Evolutionary conservation across 176 grass and related monocot genomes (phyloP).

Genomic region (Zoysia pacifica): DNA sequence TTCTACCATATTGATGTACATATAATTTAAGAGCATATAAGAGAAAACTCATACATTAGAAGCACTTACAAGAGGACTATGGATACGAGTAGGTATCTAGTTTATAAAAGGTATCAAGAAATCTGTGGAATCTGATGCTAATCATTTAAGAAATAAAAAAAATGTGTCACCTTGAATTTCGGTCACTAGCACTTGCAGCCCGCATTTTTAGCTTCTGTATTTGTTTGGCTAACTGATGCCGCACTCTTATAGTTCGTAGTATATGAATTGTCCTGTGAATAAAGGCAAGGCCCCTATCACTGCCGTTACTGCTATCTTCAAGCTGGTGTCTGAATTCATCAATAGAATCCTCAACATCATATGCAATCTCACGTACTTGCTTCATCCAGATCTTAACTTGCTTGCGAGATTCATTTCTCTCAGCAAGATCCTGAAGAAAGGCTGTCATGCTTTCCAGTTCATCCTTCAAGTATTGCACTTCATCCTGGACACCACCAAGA

Average conservation of each 20-base stretch:
- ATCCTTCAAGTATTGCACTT: constrained; percentile 44
- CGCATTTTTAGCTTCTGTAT: constrained; percentile 35
- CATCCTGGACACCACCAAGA: constrained; percentile 15
- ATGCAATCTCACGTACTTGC: constrained; percentile 41
- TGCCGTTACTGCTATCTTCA: background rate
- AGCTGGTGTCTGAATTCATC: constrained; percentile 34
- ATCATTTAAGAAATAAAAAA: background rate
- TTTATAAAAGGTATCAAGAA: background rate
- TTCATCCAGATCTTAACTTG: constrained; percentile 52
- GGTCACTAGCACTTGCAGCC: constrained; percentile 23
- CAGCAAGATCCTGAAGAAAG: constrained; percentile 48
- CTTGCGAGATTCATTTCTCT: constrained; percentile 27
- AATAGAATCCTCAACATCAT: constrained; percentile 49
- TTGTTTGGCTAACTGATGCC: constrained; percentile 29
- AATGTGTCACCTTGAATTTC: constrained; percentile 35
- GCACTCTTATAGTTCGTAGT: background rate
- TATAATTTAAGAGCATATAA: background rate
- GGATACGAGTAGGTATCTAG: background rate
- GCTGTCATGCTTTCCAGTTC: constrained; percentile 51
- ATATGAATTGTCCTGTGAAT: background rate
- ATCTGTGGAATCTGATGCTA: background rate
- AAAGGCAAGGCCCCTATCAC: background rate
- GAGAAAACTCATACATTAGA: background rate
- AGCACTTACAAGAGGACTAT: background rate
- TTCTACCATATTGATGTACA: background rate